Base-by-base conservation (phyloP, 164 flowering plant genomes). In the Aristolochia fimbriata region DNA sequence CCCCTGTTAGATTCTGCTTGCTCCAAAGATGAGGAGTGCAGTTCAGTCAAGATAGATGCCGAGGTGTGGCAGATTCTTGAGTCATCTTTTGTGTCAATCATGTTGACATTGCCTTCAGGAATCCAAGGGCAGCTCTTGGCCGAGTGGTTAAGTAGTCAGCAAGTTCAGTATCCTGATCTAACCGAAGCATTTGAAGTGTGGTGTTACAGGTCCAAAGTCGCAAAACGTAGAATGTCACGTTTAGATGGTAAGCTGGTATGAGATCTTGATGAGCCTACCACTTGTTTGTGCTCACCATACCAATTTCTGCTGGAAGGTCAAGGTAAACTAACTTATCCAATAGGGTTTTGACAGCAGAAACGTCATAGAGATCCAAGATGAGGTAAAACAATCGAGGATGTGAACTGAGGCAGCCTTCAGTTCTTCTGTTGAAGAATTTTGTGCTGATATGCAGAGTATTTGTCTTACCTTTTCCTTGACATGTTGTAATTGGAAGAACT, bases 131-230 rank as follows among this genome's bases (percentile, higher is more conserved):
- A 81, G 65, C 81, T 94, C 63, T 73, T 94, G 72, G 75, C 83
- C 11, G 88, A 91, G 49, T 94, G 99, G 99, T 72, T 94, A 48
- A 76, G 65, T 17, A 71, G 65, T 57, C 65, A 88, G 69, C 76
- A 83, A 45, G 57, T 80, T 7, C 66, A 61, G 8, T 94, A 83
- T 73, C 97, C 99, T 6, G 95, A 94, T 62, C 75, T 91, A 63
- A 90, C 91, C 0, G 97, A 94, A 74, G 99, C 96, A 31, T 94
- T 91, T 75, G 96, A 88, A 65, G 85, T 87, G 15, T 94, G 97
- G 99, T 86, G 96, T 74, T 85, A 85, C 61, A 76, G 97, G 69
- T 82, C 97, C 47, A 91, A 86, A 73, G 87, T 83, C 72, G 89
- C 99, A 10, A 87, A 75, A 71, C 75, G 88, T 68, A 85, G 87